Conservation (phyloP, 1,284 basidiomycete species). For the Sparassis latifolia region DNA sequence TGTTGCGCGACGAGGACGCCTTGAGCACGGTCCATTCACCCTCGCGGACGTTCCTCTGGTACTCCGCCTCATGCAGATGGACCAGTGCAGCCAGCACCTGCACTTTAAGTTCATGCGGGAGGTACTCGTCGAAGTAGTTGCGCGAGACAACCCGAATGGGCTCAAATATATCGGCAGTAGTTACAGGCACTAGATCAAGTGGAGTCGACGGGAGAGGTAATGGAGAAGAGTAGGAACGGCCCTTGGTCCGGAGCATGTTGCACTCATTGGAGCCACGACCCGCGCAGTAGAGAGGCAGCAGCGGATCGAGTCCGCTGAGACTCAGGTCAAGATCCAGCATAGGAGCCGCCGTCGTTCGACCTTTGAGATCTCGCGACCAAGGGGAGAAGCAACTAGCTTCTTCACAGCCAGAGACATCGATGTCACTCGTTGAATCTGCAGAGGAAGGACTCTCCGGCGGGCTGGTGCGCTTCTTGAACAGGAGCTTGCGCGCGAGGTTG, state of each 20-base stretch:
- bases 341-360: constrained; percentile 21
- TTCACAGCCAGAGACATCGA: constrained; percentile 16
- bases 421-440: constrained; percentile 8
- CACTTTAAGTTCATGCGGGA: constrained; percentile 73
- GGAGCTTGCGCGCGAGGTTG: constrained; percentile 49
- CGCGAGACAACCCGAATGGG: constrained; percentile 39
- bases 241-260: constrained; percentile 36
- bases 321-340: constrained; percentile 24
- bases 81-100: constrained; percentile 53
- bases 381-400: constrained; percentile 34
- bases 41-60: constrained; percentile 33
- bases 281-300: constrained; percentile 15
- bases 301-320: constrained; percentile 15
- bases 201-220: constrained; percentile 42
- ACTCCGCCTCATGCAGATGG: constrained; percentile 47
- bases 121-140: constrained; percentile 55
- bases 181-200: constrained; percentile 47
- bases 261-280: constrained; percentile 15
- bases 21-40: constrained; percentile 51
- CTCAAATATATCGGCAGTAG: constrained; percentile 39
- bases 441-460: constrained; percentile 8
- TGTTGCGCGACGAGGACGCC: constrained; percentile 48
- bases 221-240: constrained; percentile 59
- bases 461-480: constrained; percentile 35
- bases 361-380: constrained; percentile 35